Evolutionary conservation across 2,329 filamentous ascomycete species (phyloP), one percentile per base, ranked within the genome.

Genomic region (Venturiaceae sp.): DNA sequence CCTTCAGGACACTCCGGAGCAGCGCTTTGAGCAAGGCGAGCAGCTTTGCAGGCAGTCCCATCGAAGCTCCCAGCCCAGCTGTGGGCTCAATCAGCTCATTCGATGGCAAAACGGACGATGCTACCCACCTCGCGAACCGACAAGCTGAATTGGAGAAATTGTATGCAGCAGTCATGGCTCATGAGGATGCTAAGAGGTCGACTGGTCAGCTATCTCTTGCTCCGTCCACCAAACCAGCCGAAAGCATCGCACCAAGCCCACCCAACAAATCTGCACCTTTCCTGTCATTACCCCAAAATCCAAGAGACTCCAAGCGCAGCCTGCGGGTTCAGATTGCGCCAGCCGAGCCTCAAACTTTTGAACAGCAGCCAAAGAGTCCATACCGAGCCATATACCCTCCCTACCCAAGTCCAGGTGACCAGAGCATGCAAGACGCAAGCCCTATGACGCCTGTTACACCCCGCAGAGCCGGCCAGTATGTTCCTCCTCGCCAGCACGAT

Each of bases 151-250:
- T 96, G 72, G 91, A 96, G 71, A 84, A 89, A 66, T 84, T 97
- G 70, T 97, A 96, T 74, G 90, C 86, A 62, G 87, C 91, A 64
- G 92, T 96, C 63, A 87, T 96, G 85, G 90, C 91, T 71, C 88
- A 95, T 65, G 92, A 96, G 63, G 80, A 78, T 50, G 74, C 76
- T 62, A 79, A 76, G 61, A 65, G 67, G 30, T 66, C 65, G 32
- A 23, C 52, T 34, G 28, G 30, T 36, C 54, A 44, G 34, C 34
- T 44, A 5, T 56, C 54, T 56, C 54, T 23, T 2, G 14, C 39
- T 56, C 34, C 34, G 11, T 58, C 57, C 41, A 21, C 5, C 28
- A 5, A 28, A 11, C 33, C 28, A 21, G 2, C 28, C 16, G 39
- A 56, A 23, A 44, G n/a, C 32, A 53, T 34, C 14, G 32, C 36